Base-by-base conservation (phyloP, 306 rosid species). In the Vigna reflexopilosa region DNA sequence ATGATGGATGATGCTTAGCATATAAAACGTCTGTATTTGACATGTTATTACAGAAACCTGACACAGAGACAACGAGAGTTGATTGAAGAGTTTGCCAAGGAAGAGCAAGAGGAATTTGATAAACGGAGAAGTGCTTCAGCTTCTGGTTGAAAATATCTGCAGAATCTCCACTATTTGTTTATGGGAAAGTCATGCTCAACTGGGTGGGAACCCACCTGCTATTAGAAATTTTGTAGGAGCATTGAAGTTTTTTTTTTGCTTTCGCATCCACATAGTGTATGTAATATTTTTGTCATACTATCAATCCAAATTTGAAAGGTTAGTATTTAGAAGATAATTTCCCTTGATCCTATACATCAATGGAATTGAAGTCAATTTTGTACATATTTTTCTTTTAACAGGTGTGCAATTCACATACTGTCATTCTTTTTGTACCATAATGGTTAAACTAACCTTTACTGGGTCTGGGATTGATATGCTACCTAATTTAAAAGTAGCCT, bases 11-110 rank as follows among this genome's bases (percentile, higher is more conserved):
- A 52, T 68, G 32, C 22, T 44, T 38, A 26, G 47, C 48, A 44
- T 62, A 9, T 63, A 50, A 68, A 40, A 28, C 47, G 70, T 58
- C 54, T 78, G 38, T 15, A 19, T 32, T 50, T 49, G 62, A 52
- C 59, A 76, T 84, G 8, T 59, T 15, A 69, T 56, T 79, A 73
- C 88, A 95, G 97, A 83, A 90, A 79, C 66, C 88, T 93, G 64
- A 93, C 98, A 42, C 85, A 81, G 44, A 90, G 96, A 80, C 98
- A 93, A 72, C 89, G 90, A 0, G 87, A 93, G 84, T 70, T 95
- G 58, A 95, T 95, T 0, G 97, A 95, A 78, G 99, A 93, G 85
- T 93, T 91, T 72, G 88, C 86, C 28, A 95, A 95, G 86, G 93
- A 88, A 87, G 96, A 85, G 80, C 92, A 80, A 75, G 91, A 87